Conservation (phyloP, 371 early-diverging fungal species). For the Funneliformis caledonium region DNA sequence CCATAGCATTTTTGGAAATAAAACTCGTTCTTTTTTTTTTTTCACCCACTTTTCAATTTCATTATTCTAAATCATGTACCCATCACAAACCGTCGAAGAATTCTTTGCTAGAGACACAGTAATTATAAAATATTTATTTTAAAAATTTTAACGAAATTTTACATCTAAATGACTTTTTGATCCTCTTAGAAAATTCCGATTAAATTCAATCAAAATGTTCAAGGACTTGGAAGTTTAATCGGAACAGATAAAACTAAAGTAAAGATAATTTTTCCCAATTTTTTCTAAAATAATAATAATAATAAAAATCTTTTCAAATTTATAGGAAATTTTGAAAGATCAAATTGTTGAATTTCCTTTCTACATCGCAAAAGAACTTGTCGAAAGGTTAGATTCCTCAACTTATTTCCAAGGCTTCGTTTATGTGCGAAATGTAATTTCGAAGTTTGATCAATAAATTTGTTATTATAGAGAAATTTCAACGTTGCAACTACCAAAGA, state of each 20-base stretch:
- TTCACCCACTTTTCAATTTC: too few species aligned
- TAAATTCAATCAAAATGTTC: conserved; percentile 1
- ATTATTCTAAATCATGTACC: background rate
- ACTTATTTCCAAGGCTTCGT: background rate
- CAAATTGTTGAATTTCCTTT: conserved; percentile 19
- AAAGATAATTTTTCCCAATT: background rate
- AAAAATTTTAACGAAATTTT: background rate
- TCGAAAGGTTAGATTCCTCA: background rate
- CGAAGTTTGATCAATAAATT: too few species aligned
- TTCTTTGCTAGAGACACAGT: background rate
- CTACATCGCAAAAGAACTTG: background rate
- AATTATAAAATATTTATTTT: background rate
- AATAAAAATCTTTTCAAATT: background rate
- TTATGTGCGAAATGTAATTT: background rate
- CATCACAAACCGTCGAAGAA: background rate
- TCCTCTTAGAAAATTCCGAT: background rate
- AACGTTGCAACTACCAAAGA: background rate
- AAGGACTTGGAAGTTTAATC: background rate
- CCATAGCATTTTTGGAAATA: too few species aligned
- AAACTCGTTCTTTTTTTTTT: too few species aligned
- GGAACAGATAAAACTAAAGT: background rate
- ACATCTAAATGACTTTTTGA: background rate
- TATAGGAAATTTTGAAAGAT: background rate
- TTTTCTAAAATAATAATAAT: background rate
- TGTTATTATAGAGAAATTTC: background rate